Base-by-base conservation (phyloP, 2,329 filamentous ascomycete species). In the Paraphaeosphaeria minitans region DNA sequence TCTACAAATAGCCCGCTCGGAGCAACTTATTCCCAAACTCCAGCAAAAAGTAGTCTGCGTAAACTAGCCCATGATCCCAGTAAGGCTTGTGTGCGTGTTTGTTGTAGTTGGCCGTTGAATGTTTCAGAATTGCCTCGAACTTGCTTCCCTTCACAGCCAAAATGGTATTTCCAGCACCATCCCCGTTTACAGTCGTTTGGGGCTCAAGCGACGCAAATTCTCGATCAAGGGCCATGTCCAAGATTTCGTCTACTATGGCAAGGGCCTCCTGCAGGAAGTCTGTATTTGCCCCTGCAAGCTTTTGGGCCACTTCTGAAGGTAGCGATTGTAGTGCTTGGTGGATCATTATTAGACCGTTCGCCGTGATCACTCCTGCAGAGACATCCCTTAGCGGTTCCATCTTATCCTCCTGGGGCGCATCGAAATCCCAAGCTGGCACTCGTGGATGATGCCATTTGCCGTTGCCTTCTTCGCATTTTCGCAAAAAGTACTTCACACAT, bases 401-500 rank as follows among this genome's bases (percentile, higher is more conserved):
- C 0, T 60, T 19, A 65, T 80, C 48, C 71, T 80, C 29, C 62
- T 69, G 67, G 50, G 82, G 82, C 0, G 82, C 82, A 58, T 84
- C 79, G 46, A 84, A 84, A 55, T 84, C 82, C 82, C 82, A 84
- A 2, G 77, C 74, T 0, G 82, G 81, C 0, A 83, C 78, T 0
- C 73, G 43, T 2, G 54, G 61, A 43, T 70, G 63, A 21, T 68
- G 63, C 64, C 70, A 72, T 33, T 64, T 75, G 0, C 62, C 65
- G 5, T 68, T 66, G 16, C 74, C 75, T 2, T 70, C 68, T 0
- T 77, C 73, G 19, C 84, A 66, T 0, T 79, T 69, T 0, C 66
- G 51, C 2, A 84, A 62, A 59, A 84, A 84, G 57, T 81, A 81
- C 31, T 82, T 73, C 0, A 81, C 81, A 41, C 80, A 70, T 0